phyloP scores from a whole-genome alignment of 495 filamentous ascomycete species.

The Trichoderma gamsii region DNA sequence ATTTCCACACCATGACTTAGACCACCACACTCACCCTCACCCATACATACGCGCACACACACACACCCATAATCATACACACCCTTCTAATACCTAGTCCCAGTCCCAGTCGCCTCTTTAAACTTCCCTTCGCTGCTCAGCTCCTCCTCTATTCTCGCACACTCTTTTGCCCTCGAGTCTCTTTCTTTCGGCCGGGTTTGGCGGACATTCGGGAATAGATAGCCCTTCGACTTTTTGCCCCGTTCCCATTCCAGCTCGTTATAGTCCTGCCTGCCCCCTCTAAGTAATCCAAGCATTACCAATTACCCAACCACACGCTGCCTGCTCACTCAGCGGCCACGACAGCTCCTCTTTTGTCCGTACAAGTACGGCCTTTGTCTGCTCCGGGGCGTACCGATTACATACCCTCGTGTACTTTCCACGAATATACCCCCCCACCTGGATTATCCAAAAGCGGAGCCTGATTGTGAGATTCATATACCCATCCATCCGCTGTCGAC shows the following conservation, averaged over 20 bases:
- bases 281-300: neutral
- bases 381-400: conserved; percentile 7
- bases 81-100: neutral
- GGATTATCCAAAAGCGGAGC: conserved; percentile 12
- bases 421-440: neutral
- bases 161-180: neutral
- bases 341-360: neutral
- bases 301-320: conserved; percentile 11
- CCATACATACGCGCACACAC: neutral
- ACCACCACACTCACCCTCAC: neutral
- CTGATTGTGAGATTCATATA: conserved; percentile 14
- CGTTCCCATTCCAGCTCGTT: conserved; percentile 5
- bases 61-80: neutral
- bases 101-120: neutral
- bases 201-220: conserved; percentile 7
- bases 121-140: conserved; percentile 1
- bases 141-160: neutral
- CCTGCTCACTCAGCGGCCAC: conserved; percentile 3
- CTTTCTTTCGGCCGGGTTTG: conserved; percentile 9
- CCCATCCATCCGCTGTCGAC: conserved; percentile 10
- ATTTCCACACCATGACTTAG: neutral
- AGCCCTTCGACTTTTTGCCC: neutral
- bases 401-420: conserved; percentile 4
- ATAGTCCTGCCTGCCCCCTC: neutral
- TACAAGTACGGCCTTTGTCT: neutral